These are phyloP conservation scores for Stellera chamaejasme DNA, from an alignment of 345 rosid species.

Conservation along the genomic window DNA sequence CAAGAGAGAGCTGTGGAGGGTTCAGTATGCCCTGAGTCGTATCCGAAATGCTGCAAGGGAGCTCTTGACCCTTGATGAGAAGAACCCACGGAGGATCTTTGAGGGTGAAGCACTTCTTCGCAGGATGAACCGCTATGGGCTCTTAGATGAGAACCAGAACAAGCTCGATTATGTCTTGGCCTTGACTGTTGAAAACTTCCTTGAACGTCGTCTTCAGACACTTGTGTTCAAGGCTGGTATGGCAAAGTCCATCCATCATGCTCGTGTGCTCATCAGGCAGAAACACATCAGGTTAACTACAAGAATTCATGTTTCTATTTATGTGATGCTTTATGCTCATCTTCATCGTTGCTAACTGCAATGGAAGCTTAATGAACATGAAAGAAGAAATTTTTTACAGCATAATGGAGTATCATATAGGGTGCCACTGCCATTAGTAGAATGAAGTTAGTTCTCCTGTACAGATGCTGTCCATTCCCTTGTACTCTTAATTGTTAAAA, in stretches of 20 bases:
- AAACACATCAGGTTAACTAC: constrained; percentile 11
- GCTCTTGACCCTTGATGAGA: constrained; percentile 54
- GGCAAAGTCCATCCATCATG: constrained; percentile 19
- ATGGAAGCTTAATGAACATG: too few relatives aligned
- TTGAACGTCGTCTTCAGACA: constrained; percentile 35
- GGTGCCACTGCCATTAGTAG: too few relatives aligned
- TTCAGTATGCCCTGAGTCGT: constrained; percentile 47
- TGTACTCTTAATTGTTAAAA: too few relatives aligned
- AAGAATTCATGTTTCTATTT: too few relatives aligned
- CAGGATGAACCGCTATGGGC: constrained; percentile 39
- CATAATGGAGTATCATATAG: too few relatives aligned
- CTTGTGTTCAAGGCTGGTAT: constrained; percentile 26
- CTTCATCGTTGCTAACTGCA: too few relatives aligned
- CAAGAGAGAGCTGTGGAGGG: constrained; percentile 61
- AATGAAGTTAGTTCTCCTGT: too few relatives aligned
- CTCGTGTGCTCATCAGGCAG: constrained; percentile 16
- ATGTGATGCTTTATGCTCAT: too few relatives aligned
- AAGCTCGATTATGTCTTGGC: constrained; percentile 62
- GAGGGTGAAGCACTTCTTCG: constrained; percentile 57
- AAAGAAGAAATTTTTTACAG: too few relatives aligned
- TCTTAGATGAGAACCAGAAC: constrained; percentile 48
- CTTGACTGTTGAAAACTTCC: constrained; percentile 42
- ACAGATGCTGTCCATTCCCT: too few relatives aligned
- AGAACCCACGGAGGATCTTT: constrained; percentile 48
- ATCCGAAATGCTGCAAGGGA: constrained; percentile 59